phyloP scores from a whole-genome alignment of 1,284 basidiomycete species.

The Erythrobasidium hasegawianum region DNA sequence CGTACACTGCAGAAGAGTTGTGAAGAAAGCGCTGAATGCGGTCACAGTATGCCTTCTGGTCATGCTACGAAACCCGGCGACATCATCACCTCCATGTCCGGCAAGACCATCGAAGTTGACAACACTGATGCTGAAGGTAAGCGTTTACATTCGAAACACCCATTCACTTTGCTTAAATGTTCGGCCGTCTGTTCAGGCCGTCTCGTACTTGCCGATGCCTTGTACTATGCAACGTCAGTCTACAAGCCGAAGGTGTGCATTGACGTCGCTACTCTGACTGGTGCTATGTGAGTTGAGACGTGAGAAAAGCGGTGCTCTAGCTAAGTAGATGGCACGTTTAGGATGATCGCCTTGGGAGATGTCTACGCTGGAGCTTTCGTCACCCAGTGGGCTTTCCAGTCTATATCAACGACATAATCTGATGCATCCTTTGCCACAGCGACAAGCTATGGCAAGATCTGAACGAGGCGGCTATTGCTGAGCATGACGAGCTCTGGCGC shows the following conservation, averaged over 20 bases:
- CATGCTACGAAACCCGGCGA: conserved; percentile 75
- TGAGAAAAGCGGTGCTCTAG: no score
- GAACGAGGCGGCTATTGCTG: conserved; percentile 64
- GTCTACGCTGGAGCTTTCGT: conserved; percentile 70
- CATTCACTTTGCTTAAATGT: no score
- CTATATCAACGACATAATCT: no score
- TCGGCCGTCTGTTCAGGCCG: conserved; percentile 86
- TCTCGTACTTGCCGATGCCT: conserved; percentile 68
- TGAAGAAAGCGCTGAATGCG: no score
- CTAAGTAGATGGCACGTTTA: no score
- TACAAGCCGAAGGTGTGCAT: conserved; percentile 78
- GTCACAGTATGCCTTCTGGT: conserved; percentile 63
- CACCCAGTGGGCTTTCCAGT: no score
- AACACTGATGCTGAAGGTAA: conserved; percentile 57
- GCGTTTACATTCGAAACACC: no score
- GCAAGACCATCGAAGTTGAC: conserved; percentile 80
- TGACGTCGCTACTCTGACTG: conserved; percentile 78
- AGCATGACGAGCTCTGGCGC: conserved; percentile 55
- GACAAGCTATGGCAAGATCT: conserved; percentile 71
- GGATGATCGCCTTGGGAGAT: conserved; percentile 66
- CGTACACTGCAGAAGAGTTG: no score
- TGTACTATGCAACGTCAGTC: conserved; percentile 72
- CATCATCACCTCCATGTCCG: conserved; percentile 81
- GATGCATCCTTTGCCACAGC: neutral
- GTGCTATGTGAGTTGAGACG: conserved; percentile 49